These are phyloP conservation scores for Globisporangium sylvaticum DNA, from an alignment of 352 stramenopile genomes.

Conservation along the genomic window DNA sequence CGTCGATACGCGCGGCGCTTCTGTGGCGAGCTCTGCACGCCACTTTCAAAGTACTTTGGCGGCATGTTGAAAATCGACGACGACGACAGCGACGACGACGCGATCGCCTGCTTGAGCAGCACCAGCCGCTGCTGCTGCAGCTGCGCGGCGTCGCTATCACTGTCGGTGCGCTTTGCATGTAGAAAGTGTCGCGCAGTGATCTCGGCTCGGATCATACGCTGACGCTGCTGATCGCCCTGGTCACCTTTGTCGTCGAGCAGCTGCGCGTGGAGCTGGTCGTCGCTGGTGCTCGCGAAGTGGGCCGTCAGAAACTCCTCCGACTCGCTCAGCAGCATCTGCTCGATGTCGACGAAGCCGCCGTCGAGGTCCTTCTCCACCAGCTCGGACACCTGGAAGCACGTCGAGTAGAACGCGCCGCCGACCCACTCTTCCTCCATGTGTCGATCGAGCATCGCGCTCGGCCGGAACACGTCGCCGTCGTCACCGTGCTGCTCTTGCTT, in stretches of 20 bases:
- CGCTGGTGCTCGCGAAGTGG: constrained; percentile 12
- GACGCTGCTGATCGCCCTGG: constrained; percentile 20
- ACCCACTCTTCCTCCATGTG: constrained; percentile 46
- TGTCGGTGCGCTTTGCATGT: not conserved
- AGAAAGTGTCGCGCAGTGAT: constrained; percentile 17
- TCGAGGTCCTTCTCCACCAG: constrained; percentile 23
- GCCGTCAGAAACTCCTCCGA: constrained; percentile 33
- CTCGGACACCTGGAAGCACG: constrained; percentile 26
- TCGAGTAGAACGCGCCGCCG: constrained; percentile 25
- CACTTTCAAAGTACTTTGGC: constrained; percentile 36
- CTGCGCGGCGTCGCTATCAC: not conserved
- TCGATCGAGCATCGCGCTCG: constrained; percentile 55
- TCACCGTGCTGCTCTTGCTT: not conserved
- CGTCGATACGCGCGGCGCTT: constrained; percentile 48
- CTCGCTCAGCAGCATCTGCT: constrained; percentile 56
- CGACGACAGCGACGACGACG: constrained; percentile 7
- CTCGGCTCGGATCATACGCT: constrained; percentile 14
- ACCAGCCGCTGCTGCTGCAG: constrained; percentile 12
- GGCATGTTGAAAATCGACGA: constrained; percentile 27
- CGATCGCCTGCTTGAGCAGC: constrained; percentile 15
- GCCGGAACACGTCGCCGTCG: constrained; percentile 47
- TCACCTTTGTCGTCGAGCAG: not conserved
- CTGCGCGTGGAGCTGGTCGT: constrained; percentile 4
- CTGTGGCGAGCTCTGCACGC: constrained; percentile 28
- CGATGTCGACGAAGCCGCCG: constrained; percentile 45